Conservation (phyloP, 2,329 filamentous ascomycete species). For the Cordyceps cateniannulata region DNA sequence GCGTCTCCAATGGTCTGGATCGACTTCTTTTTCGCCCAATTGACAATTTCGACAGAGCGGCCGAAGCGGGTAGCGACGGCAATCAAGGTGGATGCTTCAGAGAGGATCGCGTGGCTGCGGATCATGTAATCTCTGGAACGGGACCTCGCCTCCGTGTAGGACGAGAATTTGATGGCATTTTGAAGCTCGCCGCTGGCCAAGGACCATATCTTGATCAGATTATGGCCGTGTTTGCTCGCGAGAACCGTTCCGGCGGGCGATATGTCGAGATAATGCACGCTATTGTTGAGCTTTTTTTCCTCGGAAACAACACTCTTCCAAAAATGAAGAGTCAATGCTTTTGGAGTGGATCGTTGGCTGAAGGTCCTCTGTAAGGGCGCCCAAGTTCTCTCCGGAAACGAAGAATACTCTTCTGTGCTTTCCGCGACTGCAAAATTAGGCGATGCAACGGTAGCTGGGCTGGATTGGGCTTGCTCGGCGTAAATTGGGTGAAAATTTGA, state of each 20-base stretch:
- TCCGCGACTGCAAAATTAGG: neutral
- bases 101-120: constrained; percentile 36
- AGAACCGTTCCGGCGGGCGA: constrained; percentile 27
- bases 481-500: neutral
- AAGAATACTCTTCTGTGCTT: neutral
- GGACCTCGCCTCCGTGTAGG: constrained; percentile 31
- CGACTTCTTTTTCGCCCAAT: constrained; percentile 33
- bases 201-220: constrained; percentile 87
- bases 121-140: constrained; percentile 36
- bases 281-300: constrained; percentile 25
- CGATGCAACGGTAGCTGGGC: neutral
- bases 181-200: constrained; percentile 73
- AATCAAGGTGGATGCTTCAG: constrained; percentile 30
- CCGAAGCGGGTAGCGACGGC: constrained; percentile 35
- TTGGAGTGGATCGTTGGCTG: constrained; percentile 4
- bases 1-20: constrained; percentile 31
- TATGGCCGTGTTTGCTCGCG: constrained; percentile 43
- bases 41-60: constrained; percentile 32
- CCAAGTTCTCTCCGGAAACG: neutral
- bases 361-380: neutral
- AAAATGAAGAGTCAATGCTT: constrained; percentile 9
- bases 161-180: constrained; percentile 30
- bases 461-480: neutral
- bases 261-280: constrained; percentile 30
- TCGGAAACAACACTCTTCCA: constrained; percentile 20